Percentiles rank a stretch among this genome's conserved stretches.
These are phyloP conservation scores for Hanseniaspora pseudoguilliermondii DNA, from an alignment of 805 yeast species.

Conservation along the genomic window DNA sequence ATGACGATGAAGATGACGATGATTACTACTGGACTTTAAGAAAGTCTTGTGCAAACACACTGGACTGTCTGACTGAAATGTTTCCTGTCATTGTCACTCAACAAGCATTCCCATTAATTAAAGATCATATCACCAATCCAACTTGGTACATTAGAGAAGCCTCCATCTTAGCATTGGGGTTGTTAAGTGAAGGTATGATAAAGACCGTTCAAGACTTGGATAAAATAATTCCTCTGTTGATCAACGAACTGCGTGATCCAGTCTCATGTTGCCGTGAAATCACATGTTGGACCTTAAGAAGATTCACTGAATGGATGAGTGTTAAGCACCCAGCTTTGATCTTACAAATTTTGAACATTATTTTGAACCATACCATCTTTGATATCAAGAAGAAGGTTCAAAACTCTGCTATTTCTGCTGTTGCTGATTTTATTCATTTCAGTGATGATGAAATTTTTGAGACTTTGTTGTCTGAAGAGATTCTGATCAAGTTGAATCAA, in stretches of 20 bases:
- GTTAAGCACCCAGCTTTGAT: constrained; percentile 58
- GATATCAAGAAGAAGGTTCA: constrained; percentile 89
- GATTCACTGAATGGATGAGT: constrained; percentile 75
- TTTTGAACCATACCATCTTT: constrained; percentile 52
- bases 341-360: constrained; percentile 63
- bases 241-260: constrained; percentile 59
- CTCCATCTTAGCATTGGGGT: constrained; percentile 87
- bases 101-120: constrained; percentile 60
- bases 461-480: constrained; percentile 46
- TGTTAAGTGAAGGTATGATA: constrained; percentile 79
- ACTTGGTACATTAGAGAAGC: constrained; percentile 91
- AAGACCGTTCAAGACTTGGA: constrained; percentile 62
- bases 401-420: constrained; percentile 81
- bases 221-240: constrained; percentile 68
- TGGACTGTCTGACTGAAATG: constrained; percentile 63
- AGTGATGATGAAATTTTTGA: constrained; percentile 51
- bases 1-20: constrained; percentile 54
- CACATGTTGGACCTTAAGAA: constrained; percentile 87
- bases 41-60: constrained; percentile 87
- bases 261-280: constrained; percentile 85
- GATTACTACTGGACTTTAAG: constrained; percentile 79
- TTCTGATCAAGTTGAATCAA: constrained; percentile 54
- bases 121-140: constrained; percentile 51
- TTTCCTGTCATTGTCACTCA: constrained; percentile 56
- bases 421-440: constrained; percentile 70